These are phyloP conservation scores for Galerina sulciceps DNA, from an alignment of 768 basidiomycete species.

Conservation along the genomic window DNA sequence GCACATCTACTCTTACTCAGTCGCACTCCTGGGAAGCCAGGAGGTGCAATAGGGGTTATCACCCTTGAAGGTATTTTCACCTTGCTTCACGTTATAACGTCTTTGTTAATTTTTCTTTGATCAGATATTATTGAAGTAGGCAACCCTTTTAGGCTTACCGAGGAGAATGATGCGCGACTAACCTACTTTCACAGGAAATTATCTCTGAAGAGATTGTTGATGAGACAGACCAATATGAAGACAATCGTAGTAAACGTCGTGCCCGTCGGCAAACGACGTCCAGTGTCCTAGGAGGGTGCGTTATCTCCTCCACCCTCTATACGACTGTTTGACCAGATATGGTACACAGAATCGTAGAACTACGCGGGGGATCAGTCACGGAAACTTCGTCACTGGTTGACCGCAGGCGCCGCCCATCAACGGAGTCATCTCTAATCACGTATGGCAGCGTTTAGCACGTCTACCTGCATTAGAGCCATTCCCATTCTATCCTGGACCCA, in stretches of 20 bases:
- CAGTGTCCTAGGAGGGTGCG: slow-evolving; percentile 79
- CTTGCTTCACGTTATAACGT: not conserved
- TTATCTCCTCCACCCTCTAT: slow-evolving; percentile 1
- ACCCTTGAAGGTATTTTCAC: slow-evolving; percentile 75
- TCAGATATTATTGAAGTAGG: slow-evolving; percentile 74
- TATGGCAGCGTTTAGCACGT: slow-evolving; percentile 15
- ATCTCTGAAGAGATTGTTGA: slow-evolving; percentile 96
- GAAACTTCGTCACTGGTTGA: slow-evolving; percentile 18
- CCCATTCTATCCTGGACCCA: no score
- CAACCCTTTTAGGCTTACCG: not conserved
- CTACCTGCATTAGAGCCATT: not conserved
- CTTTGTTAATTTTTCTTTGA: slow-evolving; percentile 3
- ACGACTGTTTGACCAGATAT: not conserved
- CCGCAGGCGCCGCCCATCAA: slow-evolving; percentile 4
- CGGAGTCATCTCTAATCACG: not conserved
- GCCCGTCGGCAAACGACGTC: slow-evolving; percentile 76
- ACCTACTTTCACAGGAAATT: slow-evolving; percentile 65
- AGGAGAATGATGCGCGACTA: not conserved
- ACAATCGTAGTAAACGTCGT: slow-evolving; percentile 78
- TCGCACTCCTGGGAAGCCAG: slow-evolving; percentile 76
- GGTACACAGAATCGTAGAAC: slow-evolving; percentile 23
- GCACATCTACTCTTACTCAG: slow-evolving; percentile 90
- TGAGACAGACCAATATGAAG: slow-evolving; percentile 90
- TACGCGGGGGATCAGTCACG: slow-evolving; percentile 7
- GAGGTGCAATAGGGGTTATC: slow-evolving; percentile 89